Conservation (phyloP, 192 early-diverging fungal genomes). For the Piromyces finnis region DNA sequence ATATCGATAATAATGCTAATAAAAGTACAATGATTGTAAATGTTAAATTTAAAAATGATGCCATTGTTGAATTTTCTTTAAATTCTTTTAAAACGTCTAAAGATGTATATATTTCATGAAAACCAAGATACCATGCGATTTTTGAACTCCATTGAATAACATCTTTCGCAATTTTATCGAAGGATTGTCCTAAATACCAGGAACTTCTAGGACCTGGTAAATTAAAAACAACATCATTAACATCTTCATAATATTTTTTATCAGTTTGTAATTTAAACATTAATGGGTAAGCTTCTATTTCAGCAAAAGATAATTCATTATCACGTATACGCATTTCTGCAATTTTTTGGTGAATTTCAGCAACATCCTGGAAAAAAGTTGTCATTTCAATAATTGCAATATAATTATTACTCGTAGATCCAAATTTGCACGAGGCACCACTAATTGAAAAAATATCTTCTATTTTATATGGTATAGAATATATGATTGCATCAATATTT, state of each 20-base stretch:
- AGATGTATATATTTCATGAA: background rate
- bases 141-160: constrained; percentile 5
- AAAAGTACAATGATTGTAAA: constrained; percentile 8
- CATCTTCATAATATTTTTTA: background rate
- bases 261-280: background rate
- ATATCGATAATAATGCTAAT: constrained; percentile 8
- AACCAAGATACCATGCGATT: constrained; percentile 6
- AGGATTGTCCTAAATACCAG: background rate
- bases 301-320: background rate
- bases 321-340: background rate
- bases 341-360: background rate
- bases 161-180: background rate
- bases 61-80: background rate
- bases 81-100: constrained; percentile 1
- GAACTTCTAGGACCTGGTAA: constrained; percentile 1
- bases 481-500: background rate
- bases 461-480: background rate
- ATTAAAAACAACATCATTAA: background rate
- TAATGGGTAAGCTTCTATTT: background rate
- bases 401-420: background rate
- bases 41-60: constrained; percentile 9
- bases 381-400: background rate
- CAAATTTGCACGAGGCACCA: background rate
- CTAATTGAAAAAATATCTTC: background rate
- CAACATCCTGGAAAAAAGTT: background rate